Conservation (phyloP, 2,329 filamentous ascomycete genomes). For the Diaporthe batatas region DNA sequence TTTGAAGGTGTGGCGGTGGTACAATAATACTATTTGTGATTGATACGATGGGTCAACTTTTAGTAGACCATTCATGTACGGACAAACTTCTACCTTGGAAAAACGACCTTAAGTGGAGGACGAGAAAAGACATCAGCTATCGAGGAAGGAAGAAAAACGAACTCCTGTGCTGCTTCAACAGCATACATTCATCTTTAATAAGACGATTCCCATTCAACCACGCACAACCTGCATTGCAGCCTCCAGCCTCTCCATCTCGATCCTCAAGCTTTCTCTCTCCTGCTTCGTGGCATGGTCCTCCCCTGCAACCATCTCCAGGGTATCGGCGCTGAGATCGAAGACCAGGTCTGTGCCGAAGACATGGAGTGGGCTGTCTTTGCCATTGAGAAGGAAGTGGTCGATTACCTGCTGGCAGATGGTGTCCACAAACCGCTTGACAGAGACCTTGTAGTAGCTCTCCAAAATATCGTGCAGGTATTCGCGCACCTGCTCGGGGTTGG, state of each 20-base stretch:
- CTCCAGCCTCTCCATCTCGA: slow-evolving; percentile 61
- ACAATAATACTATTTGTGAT: too few relatives aligned
- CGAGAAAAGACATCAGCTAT: background rate
- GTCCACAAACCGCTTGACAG: slow-evolving; percentile 73
- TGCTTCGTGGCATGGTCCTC: slow-evolving; percentile 62
- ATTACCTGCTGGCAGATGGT: slow-evolving; percentile 70
- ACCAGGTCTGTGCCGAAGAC: slow-evolving; percentile 67
- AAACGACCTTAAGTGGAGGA: background rate
- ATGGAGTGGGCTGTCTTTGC: slow-evolving; percentile 63
- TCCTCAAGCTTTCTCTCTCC: slow-evolving; percentile 57
- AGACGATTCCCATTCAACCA: slow-evolving; percentile 14
- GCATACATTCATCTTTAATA: background rate
- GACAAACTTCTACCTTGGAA: background rate
- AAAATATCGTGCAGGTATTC: slow-evolving; percentile 73
- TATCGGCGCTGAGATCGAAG: slow-evolving; percentile 57
- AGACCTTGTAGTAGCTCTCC: slow-evolving; percentile 72
- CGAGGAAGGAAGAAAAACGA: too few relatives aligned
- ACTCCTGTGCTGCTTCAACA: background rate
- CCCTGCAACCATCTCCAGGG: slow-evolving; percentile 69
- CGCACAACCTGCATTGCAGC: slow-evolving; percentile 48
- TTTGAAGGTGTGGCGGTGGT: too few relatives aligned
- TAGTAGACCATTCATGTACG: background rate
- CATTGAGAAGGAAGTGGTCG: slow-evolving; percentile 65
- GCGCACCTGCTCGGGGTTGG: slow-evolving; percentile 43
- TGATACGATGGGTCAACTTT: background rate